Conservation (phyloP, 495 filamentous ascomycete genomes). For the Cryomyces antarcticus region DNA sequence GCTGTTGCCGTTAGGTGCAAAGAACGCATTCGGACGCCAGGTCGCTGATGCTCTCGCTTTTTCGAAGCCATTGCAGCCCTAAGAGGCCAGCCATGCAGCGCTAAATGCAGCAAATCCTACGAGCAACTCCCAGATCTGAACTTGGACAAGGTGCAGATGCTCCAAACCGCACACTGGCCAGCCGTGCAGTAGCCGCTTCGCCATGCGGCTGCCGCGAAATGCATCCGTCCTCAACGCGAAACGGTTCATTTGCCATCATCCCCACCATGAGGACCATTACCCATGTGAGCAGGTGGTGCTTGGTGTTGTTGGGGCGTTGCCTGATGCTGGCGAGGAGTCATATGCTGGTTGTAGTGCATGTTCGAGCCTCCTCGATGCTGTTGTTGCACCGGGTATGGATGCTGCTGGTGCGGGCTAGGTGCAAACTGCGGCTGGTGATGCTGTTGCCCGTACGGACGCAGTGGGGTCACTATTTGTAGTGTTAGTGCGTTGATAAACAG, state of each 20-base stretch:
- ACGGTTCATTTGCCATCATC: conserved; percentile 12
- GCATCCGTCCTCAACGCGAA: neutral
- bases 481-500: neutral
- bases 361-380: conserved; percentile 12
- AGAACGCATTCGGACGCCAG: too few relatives aligned
- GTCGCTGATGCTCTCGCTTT: too few relatives aligned
- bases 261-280: neutral
- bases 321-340: conserved; percentile 13
- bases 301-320: conserved; percentile 8
- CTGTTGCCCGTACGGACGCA: conserved; percentile 9
- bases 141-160: too few relatives aligned
- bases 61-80: too few relatives aligned
- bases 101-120: too few relatives aligned
- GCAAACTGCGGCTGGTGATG: conserved; percentile 11
- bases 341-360: conserved; percentile 9
- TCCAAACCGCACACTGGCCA: neutral
- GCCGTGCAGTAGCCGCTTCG: neutral
- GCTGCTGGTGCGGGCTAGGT: conserved; percentile 12
- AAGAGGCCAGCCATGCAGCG: too few relatives aligned
- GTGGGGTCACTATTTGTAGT: conserved; percentile 8
- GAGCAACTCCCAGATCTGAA: too few relatives aligned
- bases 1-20: too few relatives aligned
- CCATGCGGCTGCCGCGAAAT: neutral
- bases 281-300: conserved; percentile 8
- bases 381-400: conserved; percentile 8